Evolutionary conservation across 2,329 filamentous ascomycete species (phyloP).

Genomic region (Xylaria sp.): DNA sequence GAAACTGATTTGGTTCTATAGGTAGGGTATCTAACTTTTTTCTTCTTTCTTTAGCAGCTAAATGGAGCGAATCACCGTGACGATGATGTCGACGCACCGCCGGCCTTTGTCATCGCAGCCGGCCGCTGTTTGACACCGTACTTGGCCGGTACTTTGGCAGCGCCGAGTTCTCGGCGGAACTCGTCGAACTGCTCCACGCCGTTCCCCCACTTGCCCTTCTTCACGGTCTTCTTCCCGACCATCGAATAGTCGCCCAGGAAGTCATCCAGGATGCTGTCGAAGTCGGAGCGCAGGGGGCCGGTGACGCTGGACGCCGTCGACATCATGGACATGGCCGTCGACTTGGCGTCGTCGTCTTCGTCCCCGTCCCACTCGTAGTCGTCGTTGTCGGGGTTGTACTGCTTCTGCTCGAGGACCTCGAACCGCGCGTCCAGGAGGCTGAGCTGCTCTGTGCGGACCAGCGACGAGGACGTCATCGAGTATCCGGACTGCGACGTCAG

Average conservation of each 20-base stretch:
- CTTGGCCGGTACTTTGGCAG: slow-evolving; percentile 67
- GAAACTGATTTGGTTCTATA: slow-evolving; percentile 22
- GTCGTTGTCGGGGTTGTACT: slow-evolving; percentile 62
- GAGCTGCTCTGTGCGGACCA: slow-evolving; percentile 88
- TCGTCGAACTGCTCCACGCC: slow-evolving; percentile 93
- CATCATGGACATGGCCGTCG: slow-evolving; percentile 60
- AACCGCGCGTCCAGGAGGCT: slow-evolving; percentile 89
- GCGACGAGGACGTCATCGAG: slow-evolving; percentile 89
- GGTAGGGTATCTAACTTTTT: slow-evolving; percentile 35
- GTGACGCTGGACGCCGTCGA: slow-evolving; percentile 73
- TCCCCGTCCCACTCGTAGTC: slow-evolving; percentile 59
- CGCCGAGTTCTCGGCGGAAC: slow-evolving; percentile 81
- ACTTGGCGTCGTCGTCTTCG: slow-evolving; percentile 55
- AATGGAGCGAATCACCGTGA: slow-evolving; percentile 21
- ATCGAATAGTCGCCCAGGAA: slow-evolving; percentile 82
- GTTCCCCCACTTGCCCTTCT: slow-evolving; percentile 81
- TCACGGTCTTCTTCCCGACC: slow-evolving; percentile 77
- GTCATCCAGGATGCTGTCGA: slow-evolving; percentile 91
- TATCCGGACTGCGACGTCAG: slow-evolving; percentile 87
- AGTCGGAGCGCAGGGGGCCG: slow-evolving; percentile 78
- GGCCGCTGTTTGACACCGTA: slow-evolving; percentile 36
- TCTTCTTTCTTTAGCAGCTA: neutral
- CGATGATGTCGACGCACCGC: slow-evolving; percentile 36
- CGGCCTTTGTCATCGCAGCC: slow-evolving; percentile 74
- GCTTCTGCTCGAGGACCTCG: slow-evolving; percentile 88